Percentiles rank a stretch among this genome's conserved stretches.
Conservation (phyloP, 306 rosid species). For the Carpinus fangiana region DNA sequence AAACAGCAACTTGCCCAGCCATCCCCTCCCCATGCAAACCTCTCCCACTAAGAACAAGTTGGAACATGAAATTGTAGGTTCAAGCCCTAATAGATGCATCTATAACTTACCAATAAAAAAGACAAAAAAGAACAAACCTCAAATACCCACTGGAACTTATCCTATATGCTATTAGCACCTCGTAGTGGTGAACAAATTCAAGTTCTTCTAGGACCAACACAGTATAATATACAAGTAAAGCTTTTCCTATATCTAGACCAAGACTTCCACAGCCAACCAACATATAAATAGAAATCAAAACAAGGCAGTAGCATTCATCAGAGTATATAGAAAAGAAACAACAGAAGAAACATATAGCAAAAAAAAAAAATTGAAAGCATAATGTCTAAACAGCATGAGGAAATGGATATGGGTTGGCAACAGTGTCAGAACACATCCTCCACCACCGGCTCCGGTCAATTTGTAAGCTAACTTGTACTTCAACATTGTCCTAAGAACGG, state of each 20-base stretch:
- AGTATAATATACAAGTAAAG: neutral
- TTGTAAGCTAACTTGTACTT: constrained; percentile 85
- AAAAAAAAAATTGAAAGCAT: constrained; percentile 10
- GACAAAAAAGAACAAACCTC: neutral
- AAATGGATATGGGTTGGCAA: constrained; percentile 89
- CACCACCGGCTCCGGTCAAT: constrained; percentile 98
- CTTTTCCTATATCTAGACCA: neutral
- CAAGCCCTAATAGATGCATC: neutral
- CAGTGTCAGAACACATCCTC: constrained; percentile 96
- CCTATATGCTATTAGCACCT: constrained; percentile 2
- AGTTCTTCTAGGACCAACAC: neutral
- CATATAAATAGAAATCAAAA: neutral
- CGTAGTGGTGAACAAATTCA: neutral
- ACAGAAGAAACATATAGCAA: neutral
- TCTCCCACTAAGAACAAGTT: neutral
- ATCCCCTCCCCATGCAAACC: too few species aligned
- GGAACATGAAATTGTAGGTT: neutral
- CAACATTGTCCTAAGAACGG: constrained; percentile 77
- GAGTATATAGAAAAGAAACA: neutral
- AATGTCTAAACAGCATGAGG: constrained; percentile 17
- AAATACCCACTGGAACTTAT: neutral
- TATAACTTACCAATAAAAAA: neutral
- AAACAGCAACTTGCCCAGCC: neutral
- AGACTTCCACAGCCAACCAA: neutral
- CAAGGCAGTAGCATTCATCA: neutral